phyloP scores from a whole-genome alignment of 495 filamentous ascomycete species.

The Penicillium coffeae region DNA sequence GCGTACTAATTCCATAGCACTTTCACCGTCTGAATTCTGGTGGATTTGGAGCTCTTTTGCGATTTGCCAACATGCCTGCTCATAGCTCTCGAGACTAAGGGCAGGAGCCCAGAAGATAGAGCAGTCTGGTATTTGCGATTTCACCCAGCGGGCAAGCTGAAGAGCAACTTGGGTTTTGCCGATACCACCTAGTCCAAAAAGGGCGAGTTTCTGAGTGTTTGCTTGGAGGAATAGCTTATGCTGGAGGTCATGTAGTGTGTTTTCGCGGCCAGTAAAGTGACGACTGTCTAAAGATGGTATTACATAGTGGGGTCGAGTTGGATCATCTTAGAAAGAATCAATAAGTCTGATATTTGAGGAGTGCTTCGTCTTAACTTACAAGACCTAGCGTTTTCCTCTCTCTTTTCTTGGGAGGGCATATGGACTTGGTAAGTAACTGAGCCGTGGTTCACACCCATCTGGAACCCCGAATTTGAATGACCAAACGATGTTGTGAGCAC shows the following conservation, averaged over 20 bases:
- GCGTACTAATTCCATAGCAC: conserved; percentile 3
- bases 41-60: conserved; percentile 2
- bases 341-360: not conserved
- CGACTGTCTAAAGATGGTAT: conserved; percentile 3
- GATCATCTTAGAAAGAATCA: conserved; percentile 2
- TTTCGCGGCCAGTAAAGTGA: conserved; percentile 4
- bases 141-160: conserved; percentile 3
- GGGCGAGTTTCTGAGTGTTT: conserved; percentile 2
- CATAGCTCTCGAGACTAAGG: conserved; percentile 3
- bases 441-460: conserved; percentile 9
- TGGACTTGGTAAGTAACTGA: conserved; percentile 9
- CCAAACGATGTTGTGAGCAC: conserved; percentile 7
- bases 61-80: conserved; percentile 4
- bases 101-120: conserved; percentile 9
- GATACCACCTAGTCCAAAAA: conserved; percentile 7
- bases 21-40: conserved; percentile 4
- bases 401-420: not conserved
- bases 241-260: conserved; percentile 1
- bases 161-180: conserved; percentile 7
- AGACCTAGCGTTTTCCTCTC: conserved; percentile 1
- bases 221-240: conserved; percentile 1
- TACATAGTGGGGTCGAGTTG: not conserved
- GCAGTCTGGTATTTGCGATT: conserved; percentile 4
- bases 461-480: conserved; percentile 7
- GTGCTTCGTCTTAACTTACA: not conserved